These are phyloP conservation scores for Apiotrichum sp. DNA, from an alignment of 1,284 basidiomycete species.

Conservation along the genomic window DNA sequence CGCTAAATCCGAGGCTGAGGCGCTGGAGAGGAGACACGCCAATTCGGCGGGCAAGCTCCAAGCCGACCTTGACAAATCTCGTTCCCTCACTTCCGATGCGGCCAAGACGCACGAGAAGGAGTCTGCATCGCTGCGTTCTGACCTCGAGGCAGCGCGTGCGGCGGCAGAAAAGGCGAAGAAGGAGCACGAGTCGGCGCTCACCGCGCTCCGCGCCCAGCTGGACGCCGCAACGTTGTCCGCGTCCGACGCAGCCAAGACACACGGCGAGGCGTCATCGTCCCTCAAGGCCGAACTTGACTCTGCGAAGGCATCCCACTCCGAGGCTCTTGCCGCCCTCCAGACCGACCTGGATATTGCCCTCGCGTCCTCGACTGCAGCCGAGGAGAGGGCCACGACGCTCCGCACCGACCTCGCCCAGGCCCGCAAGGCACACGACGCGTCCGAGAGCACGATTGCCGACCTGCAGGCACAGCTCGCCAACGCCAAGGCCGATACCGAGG, in stretches of 20 bases:
- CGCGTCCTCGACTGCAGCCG: background rate
- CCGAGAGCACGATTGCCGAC: slow-evolving; percentile 1
- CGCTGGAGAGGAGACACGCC: background rate
- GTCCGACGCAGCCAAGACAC: no score
- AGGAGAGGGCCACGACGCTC: slow-evolving; percentile 3
- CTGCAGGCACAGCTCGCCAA: background rate
- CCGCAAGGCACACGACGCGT: background rate
- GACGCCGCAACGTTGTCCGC: slow-evolving; percentile 1
- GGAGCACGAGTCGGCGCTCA: background rate
- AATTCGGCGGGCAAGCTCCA: background rate
- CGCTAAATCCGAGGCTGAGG: background rate
- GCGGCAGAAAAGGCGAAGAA: background rate
- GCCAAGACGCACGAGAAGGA: background rate
- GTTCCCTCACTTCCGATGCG: background rate
- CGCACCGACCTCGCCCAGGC: slow-evolving; percentile 3
- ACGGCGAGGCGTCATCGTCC: background rate
- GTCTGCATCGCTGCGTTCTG: background rate
- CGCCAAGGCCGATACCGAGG: background rate
- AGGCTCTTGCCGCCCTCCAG: background rate
- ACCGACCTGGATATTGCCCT: slow-evolving; percentile 7
- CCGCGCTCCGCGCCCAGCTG: slow-evolving; percentile 1
- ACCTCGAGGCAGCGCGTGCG: slow-evolving; percentile 1
- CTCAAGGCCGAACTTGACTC: slow-evolving; percentile 3
- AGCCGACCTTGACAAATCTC: background rate
- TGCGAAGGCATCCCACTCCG: background rate